phyloP scores from a whole-genome alignment of 1,284 basidiomycete genomes.

The Sutorius eximius region DNA sequence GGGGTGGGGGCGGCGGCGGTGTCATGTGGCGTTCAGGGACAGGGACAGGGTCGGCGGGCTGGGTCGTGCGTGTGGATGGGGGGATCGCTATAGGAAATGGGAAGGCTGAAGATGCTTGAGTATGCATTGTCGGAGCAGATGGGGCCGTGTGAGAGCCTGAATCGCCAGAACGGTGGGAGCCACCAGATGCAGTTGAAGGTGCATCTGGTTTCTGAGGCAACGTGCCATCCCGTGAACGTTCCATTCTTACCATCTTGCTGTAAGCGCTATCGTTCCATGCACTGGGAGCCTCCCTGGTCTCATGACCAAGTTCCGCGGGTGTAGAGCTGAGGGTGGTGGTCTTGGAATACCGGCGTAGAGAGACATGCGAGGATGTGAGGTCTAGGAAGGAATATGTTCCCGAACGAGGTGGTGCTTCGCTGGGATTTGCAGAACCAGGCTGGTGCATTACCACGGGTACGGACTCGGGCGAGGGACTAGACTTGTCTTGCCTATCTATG shows the following conservation, averaged over 20 bases:
- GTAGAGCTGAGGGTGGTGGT: slow-evolving; percentile 30
- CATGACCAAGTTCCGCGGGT: slow-evolving; percentile 30
- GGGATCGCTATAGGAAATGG: slow-evolving; percentile 46
- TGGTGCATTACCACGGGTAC: slow-evolving; percentile 36
- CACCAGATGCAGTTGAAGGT: slow-evolving; percentile 34
- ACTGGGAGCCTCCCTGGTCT: neutral
- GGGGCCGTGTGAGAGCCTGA: slow-evolving; percentile 23
- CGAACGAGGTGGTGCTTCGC: slow-evolving; percentile 30
- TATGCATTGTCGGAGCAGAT: slow-evolving; percentile 28
- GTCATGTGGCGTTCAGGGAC: slow-evolving; percentile 14
- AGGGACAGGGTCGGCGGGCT: slow-evolving; percentile 31
- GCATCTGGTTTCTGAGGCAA: slow-evolving; percentile 29
- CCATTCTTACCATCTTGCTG: slow-evolving; percentile 13
- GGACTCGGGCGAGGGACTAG: slow-evolving; percentile 30
- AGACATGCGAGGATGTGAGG: slow-evolving; percentile 49
- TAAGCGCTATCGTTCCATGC: slow-evolving; percentile 21
- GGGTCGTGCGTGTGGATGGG: slow-evolving; percentile 34
- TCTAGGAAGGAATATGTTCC: slow-evolving; percentile 59
- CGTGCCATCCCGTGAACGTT: slow-evolving; percentile 16
- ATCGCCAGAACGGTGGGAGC: slow-evolving; percentile 31
- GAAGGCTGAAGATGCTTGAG: slow-evolving; percentile 36
- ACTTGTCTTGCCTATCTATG: slow-evolving; percentile 22
- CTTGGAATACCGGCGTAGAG: slow-evolving; percentile 40
- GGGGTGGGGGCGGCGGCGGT: slow-evolving; percentile 14
- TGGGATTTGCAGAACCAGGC: slow-evolving; percentile 26